phyloP scores from a whole-genome alignment of 352 stramenopile genomes.

The Phytophthora cryptogea region DNA sequence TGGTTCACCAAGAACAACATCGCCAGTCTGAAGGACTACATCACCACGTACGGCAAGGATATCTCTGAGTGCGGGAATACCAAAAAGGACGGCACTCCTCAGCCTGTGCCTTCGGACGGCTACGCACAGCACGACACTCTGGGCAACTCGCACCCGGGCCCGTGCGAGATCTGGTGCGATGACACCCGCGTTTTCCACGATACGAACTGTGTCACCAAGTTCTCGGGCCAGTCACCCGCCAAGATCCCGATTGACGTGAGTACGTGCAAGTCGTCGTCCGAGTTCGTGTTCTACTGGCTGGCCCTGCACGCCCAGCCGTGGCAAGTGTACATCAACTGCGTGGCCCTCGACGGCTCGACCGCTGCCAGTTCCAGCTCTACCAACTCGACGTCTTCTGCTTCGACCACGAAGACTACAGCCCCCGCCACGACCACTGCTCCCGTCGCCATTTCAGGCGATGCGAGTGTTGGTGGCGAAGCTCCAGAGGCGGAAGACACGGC shows the following conservation, averaged over 20 bases:
- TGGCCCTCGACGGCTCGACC: slow-evolving; percentile 21
- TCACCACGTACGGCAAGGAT: slow-evolving; percentile 23
- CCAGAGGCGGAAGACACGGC: slow-evolving; percentile 3
- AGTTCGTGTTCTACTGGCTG: slow-evolving; percentile 51
- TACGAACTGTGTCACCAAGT: slow-evolving; percentile 38
- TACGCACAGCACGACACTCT: slow-evolving; percentile 32
- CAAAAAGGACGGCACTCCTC: slow-evolving; percentile 25
- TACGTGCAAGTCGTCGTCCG: slow-evolving; percentile 29
- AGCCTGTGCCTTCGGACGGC: slow-evolving; percentile 25
- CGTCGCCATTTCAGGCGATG: slow-evolving; percentile 1
- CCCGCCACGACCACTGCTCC: slow-evolving; percentile 2
- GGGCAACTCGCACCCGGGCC: slow-evolving; percentile 38
- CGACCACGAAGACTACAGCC: slow-evolving; percentile 1
- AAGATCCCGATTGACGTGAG: slow-evolving; percentile 41
- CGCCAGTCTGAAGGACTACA: slow-evolving; percentile 34
- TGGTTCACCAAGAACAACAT: slow-evolving; percentile 39
- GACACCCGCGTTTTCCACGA: slow-evolving; percentile 44
- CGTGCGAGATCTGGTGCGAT: slow-evolving; percentile 56
- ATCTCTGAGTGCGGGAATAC: slow-evolving; percentile 35
- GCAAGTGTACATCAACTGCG: slow-evolving; percentile 55
- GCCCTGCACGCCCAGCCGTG: slow-evolving; percentile 42
- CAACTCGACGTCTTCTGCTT: slow-evolving; percentile 14
- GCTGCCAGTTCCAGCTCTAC: slow-evolving; percentile 5
- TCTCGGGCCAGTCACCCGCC: slow-evolving; percentile 24
- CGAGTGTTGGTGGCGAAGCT: slow-evolving; percentile 9